These are phyloP conservation scores for Beta vulgaris DNA, from an alignment of 148 eudicot species.

Conservation along the genomic window DNA sequence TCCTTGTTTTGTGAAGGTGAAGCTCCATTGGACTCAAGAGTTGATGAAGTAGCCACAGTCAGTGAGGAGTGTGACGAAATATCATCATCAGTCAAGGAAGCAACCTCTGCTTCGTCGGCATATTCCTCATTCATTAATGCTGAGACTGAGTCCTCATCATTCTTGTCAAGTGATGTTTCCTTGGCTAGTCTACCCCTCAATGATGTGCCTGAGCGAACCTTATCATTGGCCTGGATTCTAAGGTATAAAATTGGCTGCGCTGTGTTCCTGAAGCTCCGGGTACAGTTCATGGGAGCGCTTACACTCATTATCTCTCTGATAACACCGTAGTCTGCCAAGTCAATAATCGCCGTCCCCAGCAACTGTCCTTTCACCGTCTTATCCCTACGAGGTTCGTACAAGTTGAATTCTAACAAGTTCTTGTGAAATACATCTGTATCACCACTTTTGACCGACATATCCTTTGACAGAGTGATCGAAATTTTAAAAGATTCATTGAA, in stretches of 20 bases:
- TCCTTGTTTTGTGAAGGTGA: conserved; percentile 39
- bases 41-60: conserved; percentile 50
- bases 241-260: conserved; percentile 64
- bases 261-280: conserved; percentile 65
- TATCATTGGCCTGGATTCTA: conserved; percentile 60
- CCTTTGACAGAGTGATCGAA: conserved; percentile 48
- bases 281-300: conserved; percentile 61
- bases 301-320: conserved; percentile 45
- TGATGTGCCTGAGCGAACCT: conserved; percentile 42
- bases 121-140: conserved; percentile 69
- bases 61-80: conserved; percentile 72
- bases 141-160: conserved; percentile 59
- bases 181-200: conserved; percentile 45
- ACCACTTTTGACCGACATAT: conserved; percentile 53
- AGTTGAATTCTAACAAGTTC: conserved; percentile 76
- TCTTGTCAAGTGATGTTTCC: conserved; percentile 58
- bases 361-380: conserved; percentile 73
- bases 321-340: conserved; percentile 74
- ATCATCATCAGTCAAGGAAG: conserved; percentile 73
- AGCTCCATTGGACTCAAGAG: conserved; percentile 43
- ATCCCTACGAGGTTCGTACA: conserved; percentile 82
- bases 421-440: conserved; percentile 56
- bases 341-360: conserved; percentile 69
- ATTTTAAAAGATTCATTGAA: conserved; percentile 77
- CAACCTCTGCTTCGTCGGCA: conserved; percentile 85